Evolutionary conservation across 2,329 filamentous ascomycete genomes (phyloP), one percentile per base, ranked within the genome.

Genomic region (Exophiala sp.): DNA sequence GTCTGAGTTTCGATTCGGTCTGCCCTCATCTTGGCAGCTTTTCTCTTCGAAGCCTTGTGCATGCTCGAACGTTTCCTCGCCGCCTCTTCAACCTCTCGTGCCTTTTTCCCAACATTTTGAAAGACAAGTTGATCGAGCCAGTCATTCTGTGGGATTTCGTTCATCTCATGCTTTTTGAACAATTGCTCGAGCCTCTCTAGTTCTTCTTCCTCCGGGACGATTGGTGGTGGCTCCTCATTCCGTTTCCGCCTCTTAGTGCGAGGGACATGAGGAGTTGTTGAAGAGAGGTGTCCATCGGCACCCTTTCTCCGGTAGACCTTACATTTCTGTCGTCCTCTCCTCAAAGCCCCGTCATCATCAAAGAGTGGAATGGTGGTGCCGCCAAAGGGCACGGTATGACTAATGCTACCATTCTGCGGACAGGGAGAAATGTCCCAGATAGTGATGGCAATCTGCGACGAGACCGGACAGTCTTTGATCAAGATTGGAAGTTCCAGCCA

Each of bases 101-200:
- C 83, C 54, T 84, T 79, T 72, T 88, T 94, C 73, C 96, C 92
- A 55, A 95, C 86, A 47, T 87, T 87, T 38, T 92, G 85, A 68
- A 95, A 99, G 2, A 96, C 91, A 63, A 97, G 80, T 65, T 94
- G 89, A 69, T 99, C 94, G 40, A 99, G 81, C 95, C 94, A 99
- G 65, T 95, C 89, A 44, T 96, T 88, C 12, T 91, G 84, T 0
- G 89, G 85, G 21, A 99, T 92, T 68, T 99, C 94, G 14, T 91
- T 91, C 87, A 96, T 95, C 68, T 99, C 95, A 67, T 97, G 94
- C 72, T 96, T 95, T 73, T 99, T 99, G 68, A 99, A 88, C 18
- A 97, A 72, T 50, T 84, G 86, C 66, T 97, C 91, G 62, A 99
- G 81, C 14, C 94, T 81, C 64, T 96, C 91, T 58, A 96, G 80